These are phyloP conservation scores for Asterophora lycoperdoides DNA, from an alignment of 768 basidiomycete genomes.

Conservation along the genomic window DNA sequence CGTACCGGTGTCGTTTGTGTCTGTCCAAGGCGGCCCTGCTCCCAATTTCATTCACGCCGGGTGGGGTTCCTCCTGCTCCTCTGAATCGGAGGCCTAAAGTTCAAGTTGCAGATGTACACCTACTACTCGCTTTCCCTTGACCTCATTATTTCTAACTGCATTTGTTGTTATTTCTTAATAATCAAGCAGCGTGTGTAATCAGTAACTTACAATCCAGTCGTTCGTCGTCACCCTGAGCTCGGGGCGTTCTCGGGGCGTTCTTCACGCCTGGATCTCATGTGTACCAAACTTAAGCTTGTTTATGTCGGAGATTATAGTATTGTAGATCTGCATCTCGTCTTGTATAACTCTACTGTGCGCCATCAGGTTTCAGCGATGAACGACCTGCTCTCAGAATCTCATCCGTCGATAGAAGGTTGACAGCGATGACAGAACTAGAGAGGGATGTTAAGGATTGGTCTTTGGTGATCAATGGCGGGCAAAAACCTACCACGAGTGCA, in stretches of 20 bases:
- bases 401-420: slow-evolving; percentile 93
- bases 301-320: not conserved
- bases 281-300: no score
- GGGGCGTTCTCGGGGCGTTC: no score
- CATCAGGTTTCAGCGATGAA: slow-evolving; percentile 82
- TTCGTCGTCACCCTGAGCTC: not conserved
- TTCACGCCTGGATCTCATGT: no score
- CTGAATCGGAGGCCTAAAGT: slow-evolving; percentile 14
- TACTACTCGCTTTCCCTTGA: not conserved
- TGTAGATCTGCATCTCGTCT: slow-evolving; percentile 1
- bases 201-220: slow-evolving; percentile 1
- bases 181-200: slow-evolving; percentile 1
- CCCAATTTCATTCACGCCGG: slow-evolving; percentile 53
- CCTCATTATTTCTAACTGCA: not conserved
- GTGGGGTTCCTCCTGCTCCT: slow-evolving; percentile 52
- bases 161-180: slow-evolving; percentile 1
- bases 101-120: not conserved
- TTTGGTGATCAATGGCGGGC: not conserved
- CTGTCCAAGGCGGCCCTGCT: slow-evolving; percentile 35
- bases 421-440: slow-evolving; percentile 83
- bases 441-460: slow-evolving; percentile 20
- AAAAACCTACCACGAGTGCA: slow-evolving; percentile 87
- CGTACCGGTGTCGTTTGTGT: slow-evolving; percentile 32
- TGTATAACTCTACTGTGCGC: slow-evolving; percentile 36
- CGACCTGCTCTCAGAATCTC: slow-evolving; percentile 91